Evolutionary conservation across 768 basidiomycete genomes (phyloP), one percentile per base, ranked within the genome.

Genomic region (Pholiota conissans): DNA sequence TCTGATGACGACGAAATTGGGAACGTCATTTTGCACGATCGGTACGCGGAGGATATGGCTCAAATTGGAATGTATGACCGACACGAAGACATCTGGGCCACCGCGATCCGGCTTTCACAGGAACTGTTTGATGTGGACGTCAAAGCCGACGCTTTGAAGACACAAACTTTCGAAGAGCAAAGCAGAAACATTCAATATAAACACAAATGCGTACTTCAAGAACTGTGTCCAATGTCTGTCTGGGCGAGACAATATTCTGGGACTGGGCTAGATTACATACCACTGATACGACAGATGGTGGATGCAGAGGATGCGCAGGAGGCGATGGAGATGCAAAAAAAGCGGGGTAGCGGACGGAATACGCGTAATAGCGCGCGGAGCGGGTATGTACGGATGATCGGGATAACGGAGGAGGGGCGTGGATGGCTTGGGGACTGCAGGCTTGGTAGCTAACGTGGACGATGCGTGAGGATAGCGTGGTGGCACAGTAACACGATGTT

Each of bases 231-330:
- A 16, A 67, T 73, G 52, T 68, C 74, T 18, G 68, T 72, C 27
- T 72, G 79, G 53, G 58, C 77, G 40, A 72, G 82, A 66, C 78
- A 80, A 11, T 74, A 79, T 48, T 65, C 66, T 18, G 72, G 73
- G 35, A 71, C 89, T 57, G 79, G 82, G 64, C 68, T 87, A 66
- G 90, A 95, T 48, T 90, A 91, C 71, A 73, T 83, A 62, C 88
- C 93, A 29, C 82, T 79, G 71, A 74, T 93, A 49, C 76, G 86
- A 57, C 65, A 73, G 58, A 89, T 95, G 69, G 84, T 90, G 37
- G 71, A 57, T 26, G 79, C 73, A 34, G 93, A 96, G 61, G 91
- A 93, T 59, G 71, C 56, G 63, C 63, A 76, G 64, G 85, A 78
- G 59, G 70, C 54, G 58, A 56, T 49, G 35, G 55, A 64, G 59